Percentiles rank a stretch among this genome's conserved stretches.
Evolutionary conservation across 2,329 filamentous ascomycete genomes (phyloP).

Genomic region (Paecilomyces variotii): DNA sequence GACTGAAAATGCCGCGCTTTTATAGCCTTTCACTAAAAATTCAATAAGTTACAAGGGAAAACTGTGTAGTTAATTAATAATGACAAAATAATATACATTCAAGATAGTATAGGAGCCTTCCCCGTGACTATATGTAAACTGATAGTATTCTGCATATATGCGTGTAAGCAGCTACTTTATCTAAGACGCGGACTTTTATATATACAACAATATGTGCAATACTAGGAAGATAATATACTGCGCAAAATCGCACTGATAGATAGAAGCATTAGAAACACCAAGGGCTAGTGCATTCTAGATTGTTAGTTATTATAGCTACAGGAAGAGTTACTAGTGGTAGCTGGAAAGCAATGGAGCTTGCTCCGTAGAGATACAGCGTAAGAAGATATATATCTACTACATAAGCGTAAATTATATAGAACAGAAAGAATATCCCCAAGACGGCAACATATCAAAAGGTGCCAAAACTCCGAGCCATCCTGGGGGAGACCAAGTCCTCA

Average conservation of each 20-base stretch:
- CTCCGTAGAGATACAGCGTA: conserved; percentile 12
- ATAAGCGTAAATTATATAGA: conserved; percentile 12
- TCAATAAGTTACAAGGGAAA: not conserved
- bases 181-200: too few species aligned
- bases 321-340: not conserved
- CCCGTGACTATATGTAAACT: not conserved
- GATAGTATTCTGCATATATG: not conserved
- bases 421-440: conserved; percentile 4
- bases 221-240: too few species aligned
- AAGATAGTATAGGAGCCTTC: too few species aligned
- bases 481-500: not conserved
- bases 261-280: too few species aligned
- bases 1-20: not conserved
- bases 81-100: not conserved
- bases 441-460: not conserved
- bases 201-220: too few species aligned
- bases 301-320: not conserved
- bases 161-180: not conserved
- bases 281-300: not conserved
- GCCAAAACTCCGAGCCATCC: not conserved
- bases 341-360: not conserved
- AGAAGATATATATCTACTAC: conserved; percentile 22
- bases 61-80: not conserved
- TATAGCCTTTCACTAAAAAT: not conserved
- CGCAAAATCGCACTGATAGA: too few species aligned